Evolutionary conservation across 345 rosid genomes (phyloP), one percentile per base, ranked within the genome.

Genomic region (Pistacia vera): DNA sequence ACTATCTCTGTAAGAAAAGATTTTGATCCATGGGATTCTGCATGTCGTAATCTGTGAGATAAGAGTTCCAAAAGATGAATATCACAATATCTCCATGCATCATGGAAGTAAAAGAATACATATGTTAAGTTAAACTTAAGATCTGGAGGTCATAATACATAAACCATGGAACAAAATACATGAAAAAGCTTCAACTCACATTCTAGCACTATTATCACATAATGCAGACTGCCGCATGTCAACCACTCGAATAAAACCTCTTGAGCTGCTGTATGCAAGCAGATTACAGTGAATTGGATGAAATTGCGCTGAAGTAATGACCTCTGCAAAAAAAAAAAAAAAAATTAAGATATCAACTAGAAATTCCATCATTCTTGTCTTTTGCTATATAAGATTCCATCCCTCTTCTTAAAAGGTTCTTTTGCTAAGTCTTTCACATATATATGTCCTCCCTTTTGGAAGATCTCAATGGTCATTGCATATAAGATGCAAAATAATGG

Each of bases 161-260:
- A 30, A 11, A 12, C 17, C 1, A 28, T 18, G 64, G 25, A 17
- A 52, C 41, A 30, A 48, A 74, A 62, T 35, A 63, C 10, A 63
- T 35, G 70, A 49, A 56, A 63, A 71, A 66, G 73, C 63, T 35
- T 44, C 28, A 63, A 84, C 94, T 82, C 82, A 90, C 91, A 88
- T 84, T 71, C 76, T 85, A 68, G 87, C 86, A 74, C 75, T 77
- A 46, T 56, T 77, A 84, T 90, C 92, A 57, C 92, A 88, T 76
- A 88, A 75, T 54, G 92, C 94, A 28, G 94, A 90, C 73, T 87
- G 91, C 17, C 91, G 90, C 94, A 90, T 83, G 84, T 88, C 92
- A 81, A 85, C 85, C 51, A 90, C 74, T 68, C 79, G 86, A 75
- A 88, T 79, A 73, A 81, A 88, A 68, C 94, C 94, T 86, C 92